A percentile compares a stretch with the other conserved stretches of the same genome.
phyloP scores from a whole-genome alignment of 1,284 basidiomycete genomes.

The Austroboletus novae-zelandiae region DNA sequence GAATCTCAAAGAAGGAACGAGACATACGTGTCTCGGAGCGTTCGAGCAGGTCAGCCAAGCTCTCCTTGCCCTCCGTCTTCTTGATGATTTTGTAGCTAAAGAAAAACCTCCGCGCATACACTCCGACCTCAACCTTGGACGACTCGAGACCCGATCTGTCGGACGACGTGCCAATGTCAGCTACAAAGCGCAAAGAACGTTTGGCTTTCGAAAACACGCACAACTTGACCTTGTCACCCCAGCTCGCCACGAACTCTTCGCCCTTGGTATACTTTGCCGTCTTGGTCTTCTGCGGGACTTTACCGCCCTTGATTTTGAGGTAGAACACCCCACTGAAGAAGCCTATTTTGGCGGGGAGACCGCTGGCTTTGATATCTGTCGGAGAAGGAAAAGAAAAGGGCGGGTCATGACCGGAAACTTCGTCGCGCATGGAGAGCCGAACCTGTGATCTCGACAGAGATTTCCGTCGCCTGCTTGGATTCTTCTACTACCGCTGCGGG shows the following conservation, averaged over 20 bases:
- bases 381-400: neutral
- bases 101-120: slow-evolving; percentile 31
- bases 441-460: slow-evolving; percentile 31
- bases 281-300: slow-evolving; percentile 28
- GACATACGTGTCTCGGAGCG: slow-evolving; percentile 29
- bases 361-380: slow-evolving; percentile 32
- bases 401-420: no score
- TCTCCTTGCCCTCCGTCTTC: slow-evolving; percentile 34
- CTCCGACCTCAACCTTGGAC: slow-evolving; percentile 33
- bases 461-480: slow-evolving; percentile 10
- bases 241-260: slow-evolving; percentile 30
- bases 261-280: slow-evolving; percentile 21
- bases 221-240: slow-evolving; percentile 27
- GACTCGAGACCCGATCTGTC: slow-evolving; percentile 30
- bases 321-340: slow-evolving; percentile 29
- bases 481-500: slow-evolving; percentile 2
- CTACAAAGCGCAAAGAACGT: no score
- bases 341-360: slow-evolving; percentile 31
- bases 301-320: slow-evolving; percentile 27
- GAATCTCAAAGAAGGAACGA: neutral
- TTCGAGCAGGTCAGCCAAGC: slow-evolving; percentile 31
- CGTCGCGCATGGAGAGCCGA: neutral
- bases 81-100: slow-evolving; percentile 35
- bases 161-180: neutral
- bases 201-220: slow-evolving; percentile 11